Conservation (phyloP, 306 rosid genomes). For the Abrus precatorius region DNA sequence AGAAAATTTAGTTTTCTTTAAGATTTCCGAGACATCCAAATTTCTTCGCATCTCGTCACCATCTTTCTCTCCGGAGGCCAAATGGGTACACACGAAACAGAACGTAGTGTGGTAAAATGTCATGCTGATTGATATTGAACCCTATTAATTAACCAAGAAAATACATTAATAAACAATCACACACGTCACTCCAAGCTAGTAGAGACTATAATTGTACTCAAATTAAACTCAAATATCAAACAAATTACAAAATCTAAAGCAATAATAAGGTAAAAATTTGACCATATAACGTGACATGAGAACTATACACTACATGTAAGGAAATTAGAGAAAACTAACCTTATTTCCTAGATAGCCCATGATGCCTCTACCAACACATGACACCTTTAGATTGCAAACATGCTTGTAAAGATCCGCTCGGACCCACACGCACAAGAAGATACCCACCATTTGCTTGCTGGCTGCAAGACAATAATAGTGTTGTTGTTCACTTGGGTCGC, state of each 20-base stretch:
- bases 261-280: no score
- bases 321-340: conserved; percentile 55
- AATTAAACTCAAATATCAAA: neutral
- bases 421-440: conserved; percentile 90
- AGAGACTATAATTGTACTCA: neutral
- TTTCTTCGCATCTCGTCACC: conserved; percentile 86
- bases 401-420: conserved; percentile 59
- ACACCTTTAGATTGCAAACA: conserved; percentile 66
- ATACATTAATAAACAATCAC: neutral
- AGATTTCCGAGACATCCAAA: conserved; percentile 78
- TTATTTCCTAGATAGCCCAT: conserved; percentile 97
- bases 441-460: conserved; percentile 97
- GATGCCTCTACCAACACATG: conserved; percentile 87
- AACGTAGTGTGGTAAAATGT: conserved; percentile 68
- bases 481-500: neutral
- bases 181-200: neutral
- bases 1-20: conserved; percentile 82
- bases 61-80: conserved; percentile 88
- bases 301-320: neutral
- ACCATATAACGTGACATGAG: neutral
- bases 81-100: conserved; percentile 93
- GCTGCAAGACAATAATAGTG: conserved; percentile 69
- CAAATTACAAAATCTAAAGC: no score
- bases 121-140: conserved; percentile 90
- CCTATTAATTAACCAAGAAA: conserved; percentile 56